These are phyloP conservation scores for Pleurotus pulmonarius DNA, from an alignment of 768 basidiomycete genomes.

Conservation along the genomic window DNA sequence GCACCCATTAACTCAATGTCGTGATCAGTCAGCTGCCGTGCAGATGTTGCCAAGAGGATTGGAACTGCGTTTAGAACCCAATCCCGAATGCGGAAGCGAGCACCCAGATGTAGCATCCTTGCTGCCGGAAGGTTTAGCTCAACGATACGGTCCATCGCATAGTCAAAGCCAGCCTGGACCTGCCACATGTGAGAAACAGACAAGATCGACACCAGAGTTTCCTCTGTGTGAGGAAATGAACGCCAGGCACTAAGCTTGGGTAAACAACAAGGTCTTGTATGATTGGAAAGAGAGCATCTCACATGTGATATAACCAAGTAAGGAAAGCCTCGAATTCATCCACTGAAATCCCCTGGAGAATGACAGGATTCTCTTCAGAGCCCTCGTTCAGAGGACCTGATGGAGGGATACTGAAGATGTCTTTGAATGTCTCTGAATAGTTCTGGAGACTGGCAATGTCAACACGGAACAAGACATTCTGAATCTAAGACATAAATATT, in stretches of 20 bases:
- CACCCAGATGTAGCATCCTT: neutral
- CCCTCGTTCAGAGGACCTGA: neutral
- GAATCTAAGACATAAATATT: no score
- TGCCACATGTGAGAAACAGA: neutral
- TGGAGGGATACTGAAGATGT: neutral
- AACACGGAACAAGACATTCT: neutral
- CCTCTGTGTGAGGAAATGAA: neutral
- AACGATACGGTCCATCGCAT: neutral
- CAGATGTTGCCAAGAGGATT: neutral
- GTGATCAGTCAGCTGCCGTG: no score
- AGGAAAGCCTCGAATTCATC: slow-evolving; percentile 4
- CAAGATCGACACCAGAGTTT: neutral
- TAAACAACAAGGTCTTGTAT: neutral
- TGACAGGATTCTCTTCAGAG: slow-evolving; percentile 6
- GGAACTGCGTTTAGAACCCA: neutral
- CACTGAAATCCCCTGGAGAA: neutral
- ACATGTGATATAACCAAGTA: slow-evolving; percentile 4
- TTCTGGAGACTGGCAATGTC: neutral
- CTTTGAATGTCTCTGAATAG: neutral
- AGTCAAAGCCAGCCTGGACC: neutral
- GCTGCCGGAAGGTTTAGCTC: neutral
- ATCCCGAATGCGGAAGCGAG: neutral
- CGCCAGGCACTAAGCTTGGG: neutral
- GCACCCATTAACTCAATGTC: neutral
- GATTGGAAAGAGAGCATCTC: neutral